phyloP scores from a whole-genome alignment of 352 stramenopile genomes.

The Blastocystis hominis region DNA sequence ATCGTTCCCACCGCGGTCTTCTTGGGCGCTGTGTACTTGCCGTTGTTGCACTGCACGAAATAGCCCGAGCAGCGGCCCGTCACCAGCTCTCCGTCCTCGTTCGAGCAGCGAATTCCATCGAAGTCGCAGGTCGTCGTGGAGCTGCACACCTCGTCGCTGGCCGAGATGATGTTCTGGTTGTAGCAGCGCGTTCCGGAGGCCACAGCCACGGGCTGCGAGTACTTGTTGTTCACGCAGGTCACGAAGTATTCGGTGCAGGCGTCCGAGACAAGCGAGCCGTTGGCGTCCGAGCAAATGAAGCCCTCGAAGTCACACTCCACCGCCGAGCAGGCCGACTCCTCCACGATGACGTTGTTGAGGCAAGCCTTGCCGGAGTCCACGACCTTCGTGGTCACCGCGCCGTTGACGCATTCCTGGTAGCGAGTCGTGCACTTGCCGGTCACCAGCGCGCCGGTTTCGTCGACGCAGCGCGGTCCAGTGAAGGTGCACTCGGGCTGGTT shows the following conservation, averaged over 20 bases:
- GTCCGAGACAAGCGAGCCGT: background rate
- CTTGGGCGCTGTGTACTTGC: background rate
- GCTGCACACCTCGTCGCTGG: background rate
- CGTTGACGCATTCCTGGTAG: slow-evolving; percentile 16
- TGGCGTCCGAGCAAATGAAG: slow-evolving; percentile 28
- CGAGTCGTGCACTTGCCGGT: background rate
- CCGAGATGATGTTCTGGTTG: slow-evolving; percentile 39
- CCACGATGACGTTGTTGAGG: slow-evolving; percentile 19
- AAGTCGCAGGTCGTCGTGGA: background rate
- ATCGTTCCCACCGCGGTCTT: slow-evolving; percentile 20
- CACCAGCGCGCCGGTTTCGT: background rate
- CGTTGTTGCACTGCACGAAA: slow-evolving; percentile 47
- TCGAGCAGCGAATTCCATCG: slow-evolving; percentile 30
- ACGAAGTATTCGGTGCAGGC: slow-evolving; percentile 30
- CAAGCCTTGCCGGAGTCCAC: background rate
- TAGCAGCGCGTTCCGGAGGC: slow-evolving; percentile 6
- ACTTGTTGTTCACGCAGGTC: slow-evolving; percentile 42
- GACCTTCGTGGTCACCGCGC: background rate
- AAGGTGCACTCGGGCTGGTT: slow-evolving; percentile 44
- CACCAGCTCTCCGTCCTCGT: slow-evolving; percentile 7
- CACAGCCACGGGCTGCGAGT: slow-evolving; percentile 24
- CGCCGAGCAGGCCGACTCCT: background rate
- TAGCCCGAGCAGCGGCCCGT: slow-evolving; percentile 25
- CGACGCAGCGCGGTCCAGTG: background rate
- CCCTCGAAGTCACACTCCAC: slow-evolving; percentile 35